phyloP scores from a whole-genome alignment of 2,329 filamentous ascomycete genomes.

The Colletotrichum eleusines region DNA sequence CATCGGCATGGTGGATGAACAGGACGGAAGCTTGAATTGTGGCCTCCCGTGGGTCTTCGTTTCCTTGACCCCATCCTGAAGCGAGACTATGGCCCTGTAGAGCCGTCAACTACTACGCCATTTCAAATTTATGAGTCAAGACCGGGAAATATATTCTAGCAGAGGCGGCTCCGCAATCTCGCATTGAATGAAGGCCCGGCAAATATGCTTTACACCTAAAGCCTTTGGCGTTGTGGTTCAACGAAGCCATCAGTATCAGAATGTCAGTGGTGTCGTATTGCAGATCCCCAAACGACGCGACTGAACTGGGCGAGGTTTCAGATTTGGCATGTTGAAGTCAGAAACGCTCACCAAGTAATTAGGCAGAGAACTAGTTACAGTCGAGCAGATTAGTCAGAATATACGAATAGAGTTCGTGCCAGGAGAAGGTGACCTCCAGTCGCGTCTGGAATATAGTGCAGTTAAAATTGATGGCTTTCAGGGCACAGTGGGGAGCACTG shows the following conservation, averaged over 20 bases:
- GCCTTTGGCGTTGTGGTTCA: neutral
- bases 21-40: neutral
- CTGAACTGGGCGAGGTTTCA: conserved; percentile 32
- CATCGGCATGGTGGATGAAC: neutral
- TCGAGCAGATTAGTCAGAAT: neutral
- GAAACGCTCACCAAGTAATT: neutral
- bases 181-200: neutral
- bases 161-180: too few species aligned
- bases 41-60: neutral
- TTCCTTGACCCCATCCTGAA: neutral
- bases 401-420: conserved; percentile 4
- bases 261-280: conserved; percentile 28
- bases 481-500: conserved; percentile 27
- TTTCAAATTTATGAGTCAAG: too few species aligned
- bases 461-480: conserved; percentile 19
- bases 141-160: too few species aligned
- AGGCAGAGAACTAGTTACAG: neutral
- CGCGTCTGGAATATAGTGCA: conserved; percentile 36
- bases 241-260: neutral
- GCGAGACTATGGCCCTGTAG: neutral
- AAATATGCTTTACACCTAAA: conserved; percentile 3
- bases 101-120: neutral
- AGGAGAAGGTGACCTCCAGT: conserved; percentile 34
- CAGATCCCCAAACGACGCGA: conserved; percentile 32
- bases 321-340: conserved; percentile 15